Evolutionary conservation across 164 flowering plant genomes (phyloP).

Genomic region (Vitis riparia): DNA sequence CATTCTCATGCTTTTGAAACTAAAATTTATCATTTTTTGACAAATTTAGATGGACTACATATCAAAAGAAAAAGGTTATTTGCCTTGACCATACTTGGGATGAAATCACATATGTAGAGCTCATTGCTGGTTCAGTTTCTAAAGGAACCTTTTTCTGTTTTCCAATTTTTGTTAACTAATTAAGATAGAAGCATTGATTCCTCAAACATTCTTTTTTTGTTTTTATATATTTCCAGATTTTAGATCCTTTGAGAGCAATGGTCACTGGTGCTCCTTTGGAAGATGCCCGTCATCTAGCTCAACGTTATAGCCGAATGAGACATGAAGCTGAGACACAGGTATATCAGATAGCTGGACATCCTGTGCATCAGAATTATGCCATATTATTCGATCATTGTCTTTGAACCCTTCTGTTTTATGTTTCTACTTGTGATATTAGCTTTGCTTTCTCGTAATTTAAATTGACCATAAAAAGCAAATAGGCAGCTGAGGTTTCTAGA

Average conservation of each 20-base stretch:
- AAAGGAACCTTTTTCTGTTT: background rate
- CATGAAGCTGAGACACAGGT: conserved; percentile 98
- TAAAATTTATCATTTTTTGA: background rate
- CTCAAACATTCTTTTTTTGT: background rate
- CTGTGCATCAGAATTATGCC: background rate
- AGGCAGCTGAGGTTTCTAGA: conserved; percentile 85
- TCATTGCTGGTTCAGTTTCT: background rate
- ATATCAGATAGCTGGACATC: conserved; percentile 9
- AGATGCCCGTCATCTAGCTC: conserved; percentile 99
- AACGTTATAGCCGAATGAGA: conserved; percentile 97
- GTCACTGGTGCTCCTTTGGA: conserved; percentile 81
- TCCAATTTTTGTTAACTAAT: no score
- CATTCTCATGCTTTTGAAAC: background rate
- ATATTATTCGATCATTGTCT: background rate
- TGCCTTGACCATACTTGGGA: no score
- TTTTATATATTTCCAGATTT: conserved; percentile 44
- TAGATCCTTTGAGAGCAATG: conserved; percentile 95
- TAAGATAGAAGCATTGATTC: background rate
- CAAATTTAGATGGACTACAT: background rate
- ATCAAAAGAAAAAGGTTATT: no score
- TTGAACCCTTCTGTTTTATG: background rate
- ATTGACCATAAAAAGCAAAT: conserved; percentile 31
- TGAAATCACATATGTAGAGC: background rate
- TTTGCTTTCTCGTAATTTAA: conserved; percentile 12
- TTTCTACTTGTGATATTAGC: background rate